phyloP scores from a whole-genome alignment of 805 yeast species.

The Candida gorgasii region DNA sequence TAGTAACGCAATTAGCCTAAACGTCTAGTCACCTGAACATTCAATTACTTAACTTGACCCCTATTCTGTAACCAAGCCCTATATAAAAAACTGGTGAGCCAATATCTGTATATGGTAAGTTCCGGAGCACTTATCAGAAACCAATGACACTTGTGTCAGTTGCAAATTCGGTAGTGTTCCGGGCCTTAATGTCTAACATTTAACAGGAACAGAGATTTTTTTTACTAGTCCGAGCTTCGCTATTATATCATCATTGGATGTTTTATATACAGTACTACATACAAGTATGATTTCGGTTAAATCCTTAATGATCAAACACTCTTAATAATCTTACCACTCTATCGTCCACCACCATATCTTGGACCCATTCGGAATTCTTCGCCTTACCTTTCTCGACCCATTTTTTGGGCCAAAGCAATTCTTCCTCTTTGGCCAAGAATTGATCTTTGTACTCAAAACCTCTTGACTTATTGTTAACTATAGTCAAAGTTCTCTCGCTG shows the following conservation, averaged over 20 bases:
- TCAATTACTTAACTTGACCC: too few relatives aligned
- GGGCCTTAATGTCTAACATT: background rate
- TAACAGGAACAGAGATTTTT: background rate
- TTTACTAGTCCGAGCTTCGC: constrained; percentile 1
- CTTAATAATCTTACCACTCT: constrained; percentile 57
- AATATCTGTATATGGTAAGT: background rate
- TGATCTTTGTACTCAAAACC: constrained; percentile 51
- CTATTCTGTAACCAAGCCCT: background rate
- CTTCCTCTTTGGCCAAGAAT: constrained; percentile 58
- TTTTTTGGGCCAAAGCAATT: constrained; percentile 79
- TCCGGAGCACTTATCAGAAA: background rate
- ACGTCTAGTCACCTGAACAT: too few relatives aligned
- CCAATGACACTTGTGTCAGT: background rate
- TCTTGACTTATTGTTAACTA: constrained; percentile 53
- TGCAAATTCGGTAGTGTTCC: background rate
- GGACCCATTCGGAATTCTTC: constrained; percentile 84
- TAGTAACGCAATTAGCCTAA: too few relatives aligned
- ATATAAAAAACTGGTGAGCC: background rate
- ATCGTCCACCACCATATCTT: constrained; percentile 68
- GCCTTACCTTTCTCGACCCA: constrained; percentile 82
- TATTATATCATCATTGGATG: constrained; percentile 4
- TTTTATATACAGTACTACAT: constrained; percentile 6
- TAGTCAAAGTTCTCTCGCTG: constrained; percentile 54
- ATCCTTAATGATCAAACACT: constrained; percentile 35
- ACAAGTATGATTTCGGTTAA: background rate